Base-by-base conservation (phyloP, 2,329 filamentous ascomycete genomes). In the Cladosporium sp. region DNA sequence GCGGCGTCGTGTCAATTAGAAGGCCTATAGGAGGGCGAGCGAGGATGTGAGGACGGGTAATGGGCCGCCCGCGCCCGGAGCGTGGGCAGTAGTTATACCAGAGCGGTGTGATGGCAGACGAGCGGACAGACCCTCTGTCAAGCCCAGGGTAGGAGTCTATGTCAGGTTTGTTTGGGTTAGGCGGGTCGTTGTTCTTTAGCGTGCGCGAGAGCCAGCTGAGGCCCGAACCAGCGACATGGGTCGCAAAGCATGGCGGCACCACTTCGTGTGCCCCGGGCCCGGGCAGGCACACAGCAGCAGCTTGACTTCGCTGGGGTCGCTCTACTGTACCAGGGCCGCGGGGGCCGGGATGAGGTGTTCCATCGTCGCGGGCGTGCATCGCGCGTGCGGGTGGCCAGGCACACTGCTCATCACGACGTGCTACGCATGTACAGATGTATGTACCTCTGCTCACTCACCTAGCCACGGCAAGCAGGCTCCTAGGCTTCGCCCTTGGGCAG, bases 141-240 rank as follows among this genome's bases (percentile, higher is more conserved):
- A 42, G 51, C 51, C 51, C 44, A 54, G 51, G 51, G 51, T 40
- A 32, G 39, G 45, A 15, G 51, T 20, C 50, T 44, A 42, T 54
- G 51, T 54, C 51, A 54, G 51, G 39, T 44, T 54, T 54, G 51
- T 54, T 54, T 54, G 51, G 51, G 25, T 54, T 54, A 54, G 51
- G 51, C 51, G 51, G 51, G 51, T 54, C 51, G 39, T 54, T 20
- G 28, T 45, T 54, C 22, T 44, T 54, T 54, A 54, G 51, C 51
- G 51, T 54, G 51, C 37, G 51, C 51, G 42, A 54, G 39, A 35
- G 39, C 51, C 51, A 54, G 51, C 51, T 40, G 36, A 42, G 51
- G 37, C 22, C 50, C 51, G 37, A 54, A 44, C 51, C 51, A 54
- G 51, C 51, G 39, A 35, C 51, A 54, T 54, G 51, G 51, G 51